Evolutionary conservation across 371 early-diverging fungal species (phyloP).

Genomic region (Lichtheimia ramosa): DNA sequence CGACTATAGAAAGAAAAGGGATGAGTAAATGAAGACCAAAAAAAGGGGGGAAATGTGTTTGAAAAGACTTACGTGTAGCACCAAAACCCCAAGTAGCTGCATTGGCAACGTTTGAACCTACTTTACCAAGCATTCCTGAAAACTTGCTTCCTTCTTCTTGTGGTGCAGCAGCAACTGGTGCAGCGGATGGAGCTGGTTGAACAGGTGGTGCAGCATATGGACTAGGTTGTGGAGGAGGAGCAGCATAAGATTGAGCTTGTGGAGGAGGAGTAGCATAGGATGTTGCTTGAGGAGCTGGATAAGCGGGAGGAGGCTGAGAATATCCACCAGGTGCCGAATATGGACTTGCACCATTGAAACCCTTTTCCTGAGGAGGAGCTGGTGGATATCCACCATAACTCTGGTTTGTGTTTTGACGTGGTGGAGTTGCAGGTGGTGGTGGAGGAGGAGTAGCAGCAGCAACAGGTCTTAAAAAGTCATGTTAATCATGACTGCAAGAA

Average conservation of each 20-base stretch:
- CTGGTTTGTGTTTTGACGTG: not conserved
- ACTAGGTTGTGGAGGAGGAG: not conserved
- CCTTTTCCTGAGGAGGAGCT: slow-evolving; percentile 8
- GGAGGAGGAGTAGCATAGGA: slow-evolving; percentile 18
- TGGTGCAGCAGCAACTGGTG: slow-evolving; percentile 9
- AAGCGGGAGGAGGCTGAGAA: slow-evolving; percentile 15
- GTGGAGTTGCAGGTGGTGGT: slow-evolving; percentile 11
- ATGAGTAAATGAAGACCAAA: too few species aligned
- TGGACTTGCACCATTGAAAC: slow-evolving; percentile 6
- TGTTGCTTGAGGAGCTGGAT: slow-evolving; percentile 3
- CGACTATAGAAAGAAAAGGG: not conserved
- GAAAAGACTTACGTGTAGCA: slow-evolving; percentile 8
- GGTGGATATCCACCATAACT: slow-evolving; percentile 3
- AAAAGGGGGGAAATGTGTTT: not conserved
- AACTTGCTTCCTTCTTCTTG: not conserved
- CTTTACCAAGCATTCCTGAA: slow-evolving; percentile 4
- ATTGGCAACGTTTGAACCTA: slow-evolving; percentile 25
- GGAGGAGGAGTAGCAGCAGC: slow-evolving; percentile 11
- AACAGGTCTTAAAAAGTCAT: too few species aligned
- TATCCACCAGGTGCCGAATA: not conserved
- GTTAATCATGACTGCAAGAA: not conserved
- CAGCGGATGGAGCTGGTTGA: not conserved
- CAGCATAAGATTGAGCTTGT: not conserved
- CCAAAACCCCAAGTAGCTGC: slow-evolving; percentile 50
- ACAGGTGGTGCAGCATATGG: slow-evolving; percentile 2